Percentiles rank a stretch among this genome's conserved stretches.
Conservation (phyloP, 768 basidiomycete genomes). For the Scleroderma citrinum region DNA sequence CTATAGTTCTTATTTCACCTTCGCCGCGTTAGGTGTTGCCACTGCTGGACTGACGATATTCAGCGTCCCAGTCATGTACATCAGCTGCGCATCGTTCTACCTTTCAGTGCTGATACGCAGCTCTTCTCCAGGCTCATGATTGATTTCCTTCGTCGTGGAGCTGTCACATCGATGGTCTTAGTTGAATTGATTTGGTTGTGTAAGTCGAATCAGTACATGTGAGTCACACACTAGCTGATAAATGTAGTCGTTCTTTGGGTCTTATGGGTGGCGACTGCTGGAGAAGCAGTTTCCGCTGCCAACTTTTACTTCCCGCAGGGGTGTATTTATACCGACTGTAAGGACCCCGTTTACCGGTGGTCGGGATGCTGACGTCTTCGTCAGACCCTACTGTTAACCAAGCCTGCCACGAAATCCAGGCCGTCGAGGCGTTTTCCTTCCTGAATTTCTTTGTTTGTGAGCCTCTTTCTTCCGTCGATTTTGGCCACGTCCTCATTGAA, state of each 20-base stretch:
- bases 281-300: slow-evolving; percentile 14
- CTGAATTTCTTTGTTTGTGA: slow-evolving; percentile 31
- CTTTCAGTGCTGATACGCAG: not conserved
- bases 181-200: slow-evolving; percentile 34
- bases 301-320: slow-evolving; percentile 6
- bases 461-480: slow-evolving; percentile 2
- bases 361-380: not conserved
- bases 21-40: slow-evolving; percentile 25
- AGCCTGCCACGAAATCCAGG: slow-evolving; percentile 27
- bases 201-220: slow-evolving; percentile 16
- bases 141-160: slow-evolving; percentile 31
- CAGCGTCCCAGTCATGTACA: slow-evolving; percentile 25
- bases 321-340: slow-evolving; percentile 6
- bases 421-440: slow-evolving; percentile 31
- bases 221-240: not conserved
- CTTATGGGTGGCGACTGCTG: slow-evolving; percentile 36
- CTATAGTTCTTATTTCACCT: slow-evolving; percentile 11
- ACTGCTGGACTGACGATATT: slow-evolving; percentile 23
- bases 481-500: not conserved
- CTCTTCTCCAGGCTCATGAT: slow-evolving; percentile 27
- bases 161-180: slow-evolving; percentile 33
- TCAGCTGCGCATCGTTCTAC: not conserved
- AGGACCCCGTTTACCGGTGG: not conserved
- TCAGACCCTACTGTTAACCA: slow-evolving; percentile 7
- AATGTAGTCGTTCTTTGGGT: slow-evolving; percentile 28